Evolutionary conservation across 2,329 filamentous ascomycete genomes (phyloP), one percentile per base, ranked within the genome.

Genomic region (Verticillium nonalfalfae): DNA sequence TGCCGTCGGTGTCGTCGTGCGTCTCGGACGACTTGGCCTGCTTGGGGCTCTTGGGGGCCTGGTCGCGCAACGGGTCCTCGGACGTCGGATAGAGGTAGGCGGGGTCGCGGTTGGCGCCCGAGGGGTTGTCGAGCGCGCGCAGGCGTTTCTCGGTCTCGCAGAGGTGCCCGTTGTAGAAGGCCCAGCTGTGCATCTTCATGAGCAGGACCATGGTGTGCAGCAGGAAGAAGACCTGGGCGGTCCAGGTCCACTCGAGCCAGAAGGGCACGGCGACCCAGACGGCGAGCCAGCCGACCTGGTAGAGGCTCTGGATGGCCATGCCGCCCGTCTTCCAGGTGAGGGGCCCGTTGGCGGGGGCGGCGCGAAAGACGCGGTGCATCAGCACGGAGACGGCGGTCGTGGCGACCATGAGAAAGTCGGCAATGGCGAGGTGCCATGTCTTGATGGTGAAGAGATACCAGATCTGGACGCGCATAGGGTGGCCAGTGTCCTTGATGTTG

Each of bases 151-250:
- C 86, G 0, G 92, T 96, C 73, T 95, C 91, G 67, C 90, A 91
- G 15, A 99, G 81, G 74, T 99, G 95, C 11, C 95, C 95, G 69
- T 97, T 98, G 79, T 99, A 99, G 75, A 98, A 99, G 31, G 92
- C 90, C 71, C 97, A 99, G 6, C 93, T 97, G 74, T 99, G 95
- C 87, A 98, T 95, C 81, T 99, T 99, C 95, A 99, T 99, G 58
- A 97, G 86, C 21, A 99, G 82, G 7, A 91, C 89, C 76, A 99
- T 86, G 54, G 93, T 89, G 75, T 99, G 95, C 38, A 99, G 81
- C 11, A 93, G 89, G 68, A 99, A 85, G 74, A 96, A 99, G 45
- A 99, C 95, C 72, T 98, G 95, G 2, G 94, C 89, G 0, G 95
- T 99, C 95, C 95, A 99, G 2, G 93, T 91, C 95, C 95, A 99